Conservation (phyloP, 192 early-diverging fungal species). For the Dissophora globulifera region DNA sequence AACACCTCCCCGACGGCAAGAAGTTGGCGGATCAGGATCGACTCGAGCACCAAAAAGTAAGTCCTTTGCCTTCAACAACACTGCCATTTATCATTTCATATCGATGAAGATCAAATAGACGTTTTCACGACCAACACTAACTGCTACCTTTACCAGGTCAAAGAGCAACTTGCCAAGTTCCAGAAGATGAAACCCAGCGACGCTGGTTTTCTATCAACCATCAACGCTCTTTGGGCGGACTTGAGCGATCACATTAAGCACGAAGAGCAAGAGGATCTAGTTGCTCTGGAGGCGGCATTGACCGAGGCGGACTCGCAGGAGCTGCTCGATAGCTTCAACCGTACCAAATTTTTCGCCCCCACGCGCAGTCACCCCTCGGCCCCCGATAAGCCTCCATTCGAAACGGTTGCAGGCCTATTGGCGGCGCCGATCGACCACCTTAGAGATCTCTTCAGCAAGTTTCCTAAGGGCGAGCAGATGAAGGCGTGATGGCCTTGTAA, state of each 20-base stretch:
- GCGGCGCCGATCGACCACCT: slow-evolving; percentile 22
- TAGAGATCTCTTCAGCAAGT: slow-evolving; percentile 12
- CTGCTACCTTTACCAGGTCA: slow-evolving; percentile 36
- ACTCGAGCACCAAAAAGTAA: slow-evolving; percentile 43
- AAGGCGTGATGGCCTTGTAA: too few relatives aligned
- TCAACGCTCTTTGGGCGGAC: slow-evolving; percentile 30
- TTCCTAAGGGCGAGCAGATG: too few relatives aligned
- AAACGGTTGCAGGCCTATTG: slow-evolving; percentile 23
- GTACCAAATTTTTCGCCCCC: slow-evolving; percentile 27
- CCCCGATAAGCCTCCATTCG: slow-evolving; percentile 33
- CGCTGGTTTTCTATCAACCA: slow-evolving; percentile 12
- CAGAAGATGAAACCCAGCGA: slow-evolving; percentile 40
- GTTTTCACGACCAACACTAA: background rate
- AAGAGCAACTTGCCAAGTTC: slow-evolving; percentile 53
- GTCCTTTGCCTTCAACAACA: too few relatives aligned
- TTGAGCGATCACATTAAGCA: slow-evolving; percentile 53
- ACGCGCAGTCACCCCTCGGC: slow-evolving; percentile 30
- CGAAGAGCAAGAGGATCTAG: slow-evolving; percentile 51
- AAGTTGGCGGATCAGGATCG: slow-evolving; percentile 47
- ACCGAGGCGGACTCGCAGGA: background rate
- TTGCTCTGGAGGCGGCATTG: slow-evolving; percentile 18
- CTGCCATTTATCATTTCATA: too few relatives aligned
- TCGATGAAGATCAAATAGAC: background rate
- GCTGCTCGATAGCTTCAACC: slow-evolving; percentile 14
- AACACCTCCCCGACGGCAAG: slow-evolving; percentile 40